These are phyloP conservation scores for Phytophthora agathidicida DNA, from an alignment of 352 stramenopile genomes.

Conservation along the genomic window DNA sequence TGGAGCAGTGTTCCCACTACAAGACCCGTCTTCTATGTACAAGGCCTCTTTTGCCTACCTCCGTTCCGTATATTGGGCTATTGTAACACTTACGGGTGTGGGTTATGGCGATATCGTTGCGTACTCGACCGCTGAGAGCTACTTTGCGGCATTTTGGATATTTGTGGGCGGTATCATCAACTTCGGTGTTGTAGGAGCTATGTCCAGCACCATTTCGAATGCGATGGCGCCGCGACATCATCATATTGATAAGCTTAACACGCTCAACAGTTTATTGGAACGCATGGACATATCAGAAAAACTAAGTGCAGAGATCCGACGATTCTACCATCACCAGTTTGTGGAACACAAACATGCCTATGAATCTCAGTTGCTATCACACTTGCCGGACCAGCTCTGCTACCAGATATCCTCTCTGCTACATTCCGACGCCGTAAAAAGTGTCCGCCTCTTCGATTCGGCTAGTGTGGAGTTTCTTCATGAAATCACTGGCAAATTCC, in stretches of 20 bases:
- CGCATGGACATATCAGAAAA: conserved; percentile 62
- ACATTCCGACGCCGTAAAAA: conserved; percentile 64
- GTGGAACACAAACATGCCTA: conserved; percentile 69
- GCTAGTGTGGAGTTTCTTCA: conserved; percentile 69
- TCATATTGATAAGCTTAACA: conserved; percentile 79
- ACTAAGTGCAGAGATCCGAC: conserved; percentile 70
- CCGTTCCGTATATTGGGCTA: conserved; percentile 77
- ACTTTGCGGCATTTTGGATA: conserved; percentile 78
- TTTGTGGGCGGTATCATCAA: conserved; percentile 82
- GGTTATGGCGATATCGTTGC: conserved; percentile 81
- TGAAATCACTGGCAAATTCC: conserved; percentile 81
- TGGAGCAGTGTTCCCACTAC: conserved; percentile 46
- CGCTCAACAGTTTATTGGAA: conserved; percentile 72
- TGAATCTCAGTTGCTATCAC: conserved; percentile 67
- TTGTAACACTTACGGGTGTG: conserved; percentile 76
- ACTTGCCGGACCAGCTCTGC: conserved; percentile 77
- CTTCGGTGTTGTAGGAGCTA: conserved; percentile 79
- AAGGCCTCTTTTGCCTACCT: conserved; percentile 67
- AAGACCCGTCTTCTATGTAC: conserved; percentile 50
- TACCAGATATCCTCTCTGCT: conserved; percentile 78
- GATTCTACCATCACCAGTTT: conserved; percentile 83
- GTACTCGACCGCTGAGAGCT: conserved; percentile 76
- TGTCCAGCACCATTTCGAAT: conserved; percentile 82
- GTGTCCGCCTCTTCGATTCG: conserved; percentile 63
- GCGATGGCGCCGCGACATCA: conserved; percentile 66